Conservation (phyloP, 164 flowering plant genomes). For the Vitis rotundifolia region DNA sequence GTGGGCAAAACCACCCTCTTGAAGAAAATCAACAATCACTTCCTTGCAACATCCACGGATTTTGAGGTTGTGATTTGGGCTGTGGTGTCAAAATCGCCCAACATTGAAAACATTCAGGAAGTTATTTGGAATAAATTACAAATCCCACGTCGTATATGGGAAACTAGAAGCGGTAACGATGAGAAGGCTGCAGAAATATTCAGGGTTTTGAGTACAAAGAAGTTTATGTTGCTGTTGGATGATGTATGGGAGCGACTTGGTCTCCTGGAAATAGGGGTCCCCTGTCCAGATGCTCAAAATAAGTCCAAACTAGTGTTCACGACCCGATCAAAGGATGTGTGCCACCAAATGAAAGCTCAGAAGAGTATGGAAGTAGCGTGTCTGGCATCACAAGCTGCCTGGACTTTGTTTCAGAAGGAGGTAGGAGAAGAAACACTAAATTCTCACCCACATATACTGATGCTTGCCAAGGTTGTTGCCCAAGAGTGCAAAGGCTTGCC, state of each 20-base stretch:
- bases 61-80: neutral
- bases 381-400: conserved; percentile 6
- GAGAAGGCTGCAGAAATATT: neutral
- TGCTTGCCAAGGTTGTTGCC: conserved; percentile 1
- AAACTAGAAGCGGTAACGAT: neutral
- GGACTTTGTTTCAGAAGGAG: conserved; percentile 14
- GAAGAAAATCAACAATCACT: neutral
- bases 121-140: neutral
- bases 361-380: conserved; percentile 4
- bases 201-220: neutral
- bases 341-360: conserved; percentile 14
- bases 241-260: conserved; percentile 9
- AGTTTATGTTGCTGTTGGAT: conserved; percentile 12
- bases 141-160: neutral
- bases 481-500: conserved; percentile 18
- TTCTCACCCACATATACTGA: conserved; percentile 8
- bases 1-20: neutral
- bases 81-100: neutral
- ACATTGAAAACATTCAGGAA: neutral
- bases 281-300: neutral
- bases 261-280: neutral
- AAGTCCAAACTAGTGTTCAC: conserved; percentile 8
- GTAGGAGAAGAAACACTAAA: conserved; percentile 15
- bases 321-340: conserved; percentile 11
- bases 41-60: neutral